A percentile compares a stretch with the other conserved stretches of the same genome.
These are phyloP conservation scores for Botrytis pseudocinerea DNA, from an alignment of 2,329 filamentous ascomycete species.

Conservation along the genomic window DNA sequence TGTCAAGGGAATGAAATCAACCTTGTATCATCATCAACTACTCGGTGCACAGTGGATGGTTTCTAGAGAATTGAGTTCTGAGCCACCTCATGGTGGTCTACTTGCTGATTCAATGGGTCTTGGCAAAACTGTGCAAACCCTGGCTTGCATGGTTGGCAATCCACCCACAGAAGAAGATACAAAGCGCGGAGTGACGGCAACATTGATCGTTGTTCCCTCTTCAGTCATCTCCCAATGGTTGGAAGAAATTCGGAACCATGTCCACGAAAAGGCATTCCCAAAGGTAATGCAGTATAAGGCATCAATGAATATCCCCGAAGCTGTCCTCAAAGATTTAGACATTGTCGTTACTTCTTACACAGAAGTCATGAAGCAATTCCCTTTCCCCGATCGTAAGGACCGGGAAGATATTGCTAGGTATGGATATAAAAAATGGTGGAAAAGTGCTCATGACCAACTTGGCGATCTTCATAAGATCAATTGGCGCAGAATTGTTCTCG, in stretches of 20 bases:
- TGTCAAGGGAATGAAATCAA: constrained; percentile 50
- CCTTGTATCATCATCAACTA: constrained; percentile 53
- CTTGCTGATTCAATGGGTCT: constrained; percentile 64
- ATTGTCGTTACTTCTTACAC: constrained; percentile 38
- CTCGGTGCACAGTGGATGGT: constrained; percentile 56
- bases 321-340: constrained; percentile 32
- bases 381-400: constrained; percentile 89
- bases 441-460: constrained; percentile 38
- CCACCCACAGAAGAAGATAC: constrained; percentile 46
- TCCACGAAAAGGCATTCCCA: constrained; percentile 26
- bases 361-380: constrained; percentile 60
- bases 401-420: constrained; percentile 71
- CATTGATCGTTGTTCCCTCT: constrained; percentile 38
- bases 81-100: constrained; percentile 53
- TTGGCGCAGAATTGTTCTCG: constrained; percentile 56
- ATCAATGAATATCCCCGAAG: constrained; percentile 7
- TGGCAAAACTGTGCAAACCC: constrained; percentile 60
- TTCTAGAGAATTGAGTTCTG: constrained; percentile 46
- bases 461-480: constrained; percentile 44
- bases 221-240: constrained; percentile 39
- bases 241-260: constrained; percentile 36
- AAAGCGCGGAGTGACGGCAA: constrained; percentile 30
- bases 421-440: constrained; percentile 41
- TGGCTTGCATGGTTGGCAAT: constrained; percentile 43
- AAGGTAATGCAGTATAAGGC: constrained; percentile 36